Base-by-base conservation (phyloP, 345 rosid genomes). In the Gossypium mustelinum region DNA sequence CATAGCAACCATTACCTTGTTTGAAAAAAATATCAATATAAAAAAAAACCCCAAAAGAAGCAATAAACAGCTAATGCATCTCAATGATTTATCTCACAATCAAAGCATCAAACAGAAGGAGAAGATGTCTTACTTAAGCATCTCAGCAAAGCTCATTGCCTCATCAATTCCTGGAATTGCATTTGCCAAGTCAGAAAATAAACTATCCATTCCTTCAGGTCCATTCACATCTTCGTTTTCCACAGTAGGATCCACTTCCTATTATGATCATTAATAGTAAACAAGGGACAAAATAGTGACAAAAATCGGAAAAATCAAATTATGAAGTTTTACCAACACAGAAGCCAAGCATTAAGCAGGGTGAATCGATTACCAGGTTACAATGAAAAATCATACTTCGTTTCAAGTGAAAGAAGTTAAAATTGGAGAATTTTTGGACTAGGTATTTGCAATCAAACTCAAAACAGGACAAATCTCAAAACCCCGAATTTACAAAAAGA, bases 141-240 rank as follows among this genome's bases (percentile, higher is more conserved):
- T 94, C 86, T 94, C 97, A 0, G 98, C 97, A 78, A 95, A 95
- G 82, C 99, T 95, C 99, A 95, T 95, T 2, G 99, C 99, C 82
- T 93, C 99, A 39, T 95, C 99, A 62, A 95, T 95, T 45, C 98
- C 99, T 61, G 98, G 98, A 80, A 94, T 94, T 1, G 98, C 92
- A 89, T 89, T 95, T 1, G 99, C 94, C 52, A 95, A 81, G 79
- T 94, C 98, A 45, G 97, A 89, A 79, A 95, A 87, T 79, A 95
- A 83, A 82, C 85, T 77, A 79, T 93, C 99, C 94, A 95, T 90
- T 74, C 98, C 98, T 59, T 95, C 98, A 0, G 81, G 72, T 24
- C 87, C 83, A 64, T 84, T 89, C 72, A 90, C 9, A 9, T 91
- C 97, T 71, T 94, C 98, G 24, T 51, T 74, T 76, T 94, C 98